Conservation (phyloP, 2,329 filamentous ascomycete genomes). For the Alternaria atra region DNA sequence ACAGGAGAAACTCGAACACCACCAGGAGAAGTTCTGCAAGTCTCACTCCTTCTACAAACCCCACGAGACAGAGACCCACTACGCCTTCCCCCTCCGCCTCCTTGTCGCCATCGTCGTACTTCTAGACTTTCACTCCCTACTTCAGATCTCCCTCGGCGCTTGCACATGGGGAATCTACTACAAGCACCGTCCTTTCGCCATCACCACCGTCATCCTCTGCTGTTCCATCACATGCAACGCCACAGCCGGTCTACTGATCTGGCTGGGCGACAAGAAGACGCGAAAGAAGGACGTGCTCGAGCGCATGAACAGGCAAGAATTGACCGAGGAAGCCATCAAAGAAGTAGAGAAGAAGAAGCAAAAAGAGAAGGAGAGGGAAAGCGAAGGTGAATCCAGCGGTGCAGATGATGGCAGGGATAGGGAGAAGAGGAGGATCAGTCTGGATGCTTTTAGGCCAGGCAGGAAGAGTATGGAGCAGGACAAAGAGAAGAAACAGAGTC, state of each 20-base stretch:
- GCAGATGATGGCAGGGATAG: slow-evolving; percentile 22
- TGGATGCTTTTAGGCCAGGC: slow-evolving; percentile 22
- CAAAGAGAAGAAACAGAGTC: neutral
- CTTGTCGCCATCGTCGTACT: slow-evolving; percentile 81
- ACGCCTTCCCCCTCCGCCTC: slow-evolving; percentile 77
- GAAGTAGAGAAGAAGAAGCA: slow-evolving; percentile 61
- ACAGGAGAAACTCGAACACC: slow-evolving; percentile 75
- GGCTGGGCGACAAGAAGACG: slow-evolving; percentile 76
- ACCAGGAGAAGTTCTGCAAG: slow-evolving; percentile 80
- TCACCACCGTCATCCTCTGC: slow-evolving; percentile 83
- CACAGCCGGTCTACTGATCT: slow-evolving; percentile 78
- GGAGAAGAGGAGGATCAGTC: slow-evolving; percentile 29
- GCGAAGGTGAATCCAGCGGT: slow-evolving; percentile 20
- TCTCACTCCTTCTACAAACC: slow-evolving; percentile 91
- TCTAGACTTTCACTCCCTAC: slow-evolving; percentile 78
- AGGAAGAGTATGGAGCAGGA: slow-evolving; percentile 1
- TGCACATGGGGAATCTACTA: slow-evolving; percentile 83
- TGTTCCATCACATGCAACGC: slow-evolving; percentile 82
- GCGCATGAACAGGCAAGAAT: slow-evolving; percentile 76
- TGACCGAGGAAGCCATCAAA: slow-evolving; percentile 72
- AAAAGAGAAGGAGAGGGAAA: slow-evolving; percentile 50
- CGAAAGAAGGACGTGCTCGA: slow-evolving; percentile 88
- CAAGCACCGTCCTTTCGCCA: slow-evolving; percentile 70
- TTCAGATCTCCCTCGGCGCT: slow-evolving; percentile 81
- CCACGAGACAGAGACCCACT: slow-evolving; percentile 83